phyloP scores from a whole-genome alignment of 208 protist genomes.

The Acanthamoeba royreba region DNA sequence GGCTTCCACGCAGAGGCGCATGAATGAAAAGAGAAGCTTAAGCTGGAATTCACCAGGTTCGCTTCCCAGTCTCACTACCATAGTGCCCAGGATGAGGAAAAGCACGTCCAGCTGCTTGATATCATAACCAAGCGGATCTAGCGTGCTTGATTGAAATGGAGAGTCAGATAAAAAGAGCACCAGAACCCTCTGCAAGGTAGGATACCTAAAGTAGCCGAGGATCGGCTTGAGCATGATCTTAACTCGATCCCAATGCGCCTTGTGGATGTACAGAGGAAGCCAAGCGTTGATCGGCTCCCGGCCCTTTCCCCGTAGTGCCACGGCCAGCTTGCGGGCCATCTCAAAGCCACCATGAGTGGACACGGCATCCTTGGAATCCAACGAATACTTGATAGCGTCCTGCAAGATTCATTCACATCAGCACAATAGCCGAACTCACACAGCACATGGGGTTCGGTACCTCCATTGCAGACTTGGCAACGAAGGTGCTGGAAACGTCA shows the following conservation, averaged over 20 bases:
- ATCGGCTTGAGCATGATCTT: slow-evolving; percentile 39
- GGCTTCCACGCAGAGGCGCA: slow-evolving; percentile 20
- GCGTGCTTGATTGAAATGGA: no score
- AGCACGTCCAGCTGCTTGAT: slow-evolving; percentile 49
- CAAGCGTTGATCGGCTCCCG: slow-evolving; percentile 63
- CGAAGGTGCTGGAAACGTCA: slow-evolving; percentile 47
- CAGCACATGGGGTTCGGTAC: no score
- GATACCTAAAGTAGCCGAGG: slow-evolving; percentile 50
- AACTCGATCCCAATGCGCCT: slow-evolving; percentile 47
- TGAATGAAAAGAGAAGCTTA: slow-evolving; percentile 44
- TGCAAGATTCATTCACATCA: no score
- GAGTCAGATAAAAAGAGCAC: neutral
- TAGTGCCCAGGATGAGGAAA: slow-evolving; percentile 52
- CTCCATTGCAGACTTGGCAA: slow-evolving; percentile 58
- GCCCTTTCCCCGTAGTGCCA: slow-evolving; percentile 48
- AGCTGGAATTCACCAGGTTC: slow-evolving; percentile 55
- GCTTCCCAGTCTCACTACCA: slow-evolving; percentile 7
- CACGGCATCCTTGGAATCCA: slow-evolving; percentile 33
- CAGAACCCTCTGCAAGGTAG: neutral
- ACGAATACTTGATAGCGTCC: slow-evolving; percentile 49
- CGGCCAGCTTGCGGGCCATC: slow-evolving; percentile 22
- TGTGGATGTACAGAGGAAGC: slow-evolving; percentile 55
- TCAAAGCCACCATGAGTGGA: slow-evolving; percentile 56
- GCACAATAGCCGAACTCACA: no score
- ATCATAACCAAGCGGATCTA: slow-evolving; percentile 57